Conservation (phyloP, 148 eudicot genomes). For the Fagopyrum esculentum region DNA sequence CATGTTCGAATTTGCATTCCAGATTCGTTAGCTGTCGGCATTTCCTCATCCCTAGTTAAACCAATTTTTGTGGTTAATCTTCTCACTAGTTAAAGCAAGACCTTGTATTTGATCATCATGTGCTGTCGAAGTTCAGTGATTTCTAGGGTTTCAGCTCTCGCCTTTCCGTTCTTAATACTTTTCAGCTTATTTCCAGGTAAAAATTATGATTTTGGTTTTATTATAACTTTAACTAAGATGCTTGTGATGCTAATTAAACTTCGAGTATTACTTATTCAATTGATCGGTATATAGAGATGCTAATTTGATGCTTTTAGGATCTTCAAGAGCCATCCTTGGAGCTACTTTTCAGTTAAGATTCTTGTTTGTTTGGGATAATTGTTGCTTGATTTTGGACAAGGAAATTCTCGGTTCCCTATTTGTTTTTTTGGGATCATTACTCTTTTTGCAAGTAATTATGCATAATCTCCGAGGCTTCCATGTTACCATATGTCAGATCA, state of each 20-base stretch:
- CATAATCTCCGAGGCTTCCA: neutral
- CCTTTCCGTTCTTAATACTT: neutral
- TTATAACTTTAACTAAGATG: neutral
- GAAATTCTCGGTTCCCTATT: neutral
- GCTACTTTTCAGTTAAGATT: neutral
- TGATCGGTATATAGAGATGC: neutral
- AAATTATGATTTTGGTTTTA: neutral
- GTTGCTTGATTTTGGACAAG: neutral
- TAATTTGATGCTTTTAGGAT: neutral
- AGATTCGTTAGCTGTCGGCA: neutral
- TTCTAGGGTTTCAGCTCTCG: slow-evolving; percentile 13
- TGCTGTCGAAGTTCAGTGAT: neutral
- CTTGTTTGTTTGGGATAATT: neutral
- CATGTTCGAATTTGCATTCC: neutral
- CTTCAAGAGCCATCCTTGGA: neutral
- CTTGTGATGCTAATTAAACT: neutral
- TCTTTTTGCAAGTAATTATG: neutral
- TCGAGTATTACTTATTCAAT: neutral
- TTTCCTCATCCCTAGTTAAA: neutral
- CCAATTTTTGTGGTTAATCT: neutral
- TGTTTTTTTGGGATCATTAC: neutral
- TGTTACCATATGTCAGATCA: neutral
- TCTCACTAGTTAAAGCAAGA: neutral
- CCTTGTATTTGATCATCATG: slow-evolving; percentile 2
- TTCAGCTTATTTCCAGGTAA: slow-evolving; percentile 15